Percentiles rank a stretch among this genome's conserved stretches.
phyloP scores from a whole-genome alignment of 2,329 filamentous ascomycete species.

The Fusarium pininemorale region DNA sequence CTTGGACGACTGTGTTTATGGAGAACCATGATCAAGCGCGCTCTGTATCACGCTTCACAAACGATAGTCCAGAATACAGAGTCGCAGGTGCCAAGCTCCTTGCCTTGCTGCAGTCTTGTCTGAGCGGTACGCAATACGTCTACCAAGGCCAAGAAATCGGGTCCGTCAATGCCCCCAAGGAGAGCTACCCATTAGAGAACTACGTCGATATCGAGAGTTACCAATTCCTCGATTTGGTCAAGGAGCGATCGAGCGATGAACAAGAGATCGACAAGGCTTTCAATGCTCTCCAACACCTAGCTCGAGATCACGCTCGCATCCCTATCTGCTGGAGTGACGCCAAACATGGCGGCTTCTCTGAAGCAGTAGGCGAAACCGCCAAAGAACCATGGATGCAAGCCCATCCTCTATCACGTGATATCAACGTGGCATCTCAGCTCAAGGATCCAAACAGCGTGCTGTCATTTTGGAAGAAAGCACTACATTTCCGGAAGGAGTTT shows the following conservation, averaged over 20 bases:
- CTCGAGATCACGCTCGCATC: slow-evolving; percentile 71
- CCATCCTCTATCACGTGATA: slow-evolving; percentile 45
- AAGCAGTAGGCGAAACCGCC: slow-evolving; percentile 43
- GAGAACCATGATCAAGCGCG: slow-evolving; percentile 73
- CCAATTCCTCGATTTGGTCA: slow-evolving; percentile 48
- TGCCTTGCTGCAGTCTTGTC: slow-evolving; percentile 60
- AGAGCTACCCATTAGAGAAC: slow-evolving; percentile 67
- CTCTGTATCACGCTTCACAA: slow-evolving; percentile 63
- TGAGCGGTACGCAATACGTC: slow-evolving; percentile 70
- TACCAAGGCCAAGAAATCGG: slow-evolving; percentile 76
- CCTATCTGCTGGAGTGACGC: slow-evolving; percentile 69
- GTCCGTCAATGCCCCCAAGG: slow-evolving; percentile 66
- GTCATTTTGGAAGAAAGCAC: slow-evolving; percentile 46
- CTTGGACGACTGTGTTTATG: slow-evolving; percentile 72
- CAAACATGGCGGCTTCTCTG: slow-evolving; percentile 48
- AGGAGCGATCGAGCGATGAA: slow-evolving; percentile 42
- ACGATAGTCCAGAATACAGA: slow-evolving; percentile 59
- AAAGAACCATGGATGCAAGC: slow-evolving; percentile 48
- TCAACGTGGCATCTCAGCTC: slow-evolving; percentile 67
- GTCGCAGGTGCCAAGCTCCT: slow-evolving; percentile 66
- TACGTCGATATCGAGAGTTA: slow-evolving; percentile 60
- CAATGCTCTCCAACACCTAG: slow-evolving; percentile 45
- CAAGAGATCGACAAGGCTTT: slow-evolving; percentile 50
- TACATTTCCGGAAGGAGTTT: slow-evolving; percentile 45
- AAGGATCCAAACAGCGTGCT: slow-evolving; percentile 49